phyloP scores from a whole-genome alignment of 108 stramenopile species.

The Mayamaea pseudoterrestris region DNA sequence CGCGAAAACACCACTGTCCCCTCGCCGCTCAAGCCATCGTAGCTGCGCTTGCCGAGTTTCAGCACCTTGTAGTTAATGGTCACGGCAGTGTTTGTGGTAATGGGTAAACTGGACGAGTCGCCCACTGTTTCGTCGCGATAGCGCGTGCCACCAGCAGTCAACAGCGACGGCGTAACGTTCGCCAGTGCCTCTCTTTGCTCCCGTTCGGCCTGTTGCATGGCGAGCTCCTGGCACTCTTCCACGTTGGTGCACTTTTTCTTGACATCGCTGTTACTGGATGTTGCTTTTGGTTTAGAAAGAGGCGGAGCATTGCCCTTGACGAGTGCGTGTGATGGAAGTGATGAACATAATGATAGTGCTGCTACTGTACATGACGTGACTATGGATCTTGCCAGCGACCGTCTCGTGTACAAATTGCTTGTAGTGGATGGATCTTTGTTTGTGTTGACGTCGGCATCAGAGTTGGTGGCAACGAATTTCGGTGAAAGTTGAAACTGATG shows the following conservation, averaged over 20 bases:
- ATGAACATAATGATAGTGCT: too few relatives aligned
- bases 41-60: slow-evolving; percentile 75
- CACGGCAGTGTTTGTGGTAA: not conserved
- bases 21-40: slow-evolving; percentile 78
- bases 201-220: slow-evolving; percentile 29
- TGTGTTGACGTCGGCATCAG: too few relatives aligned
- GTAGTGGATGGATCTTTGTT: too few relatives aligned
- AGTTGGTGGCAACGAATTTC: too few relatives aligned
- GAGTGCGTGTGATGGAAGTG: slow-evolving; percentile 24
- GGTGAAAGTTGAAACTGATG: too few relatives aligned
- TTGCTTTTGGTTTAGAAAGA: slow-evolving; percentile 37
- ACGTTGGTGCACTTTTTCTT: slow-evolving; percentile 69
- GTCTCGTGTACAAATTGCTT: too few relatives aligned
- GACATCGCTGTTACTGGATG: too few relatives aligned
- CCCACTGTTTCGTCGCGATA: slow-evolving; percentile 44
- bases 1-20: slow-evolving; percentile 76
- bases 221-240: slow-evolving; percentile 76
- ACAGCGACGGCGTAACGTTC: slow-evolving; percentile 16
- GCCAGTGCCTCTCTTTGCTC: slow-evolving; percentile 22
- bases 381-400: too few relatives aligned
- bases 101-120: too few relatives aligned
- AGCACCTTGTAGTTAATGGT: slow-evolving; percentile 66
- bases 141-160: slow-evolving; percentile 27
- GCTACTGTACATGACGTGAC: too few relatives aligned
- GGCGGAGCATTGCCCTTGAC: slow-evolving; percentile 81